A percentile compares a stretch with the other conserved stretches of the same genome.
Conservation (phyloP, 352 stramenopile genomes). For the Phytopythium chamaehyphon region DNA sequence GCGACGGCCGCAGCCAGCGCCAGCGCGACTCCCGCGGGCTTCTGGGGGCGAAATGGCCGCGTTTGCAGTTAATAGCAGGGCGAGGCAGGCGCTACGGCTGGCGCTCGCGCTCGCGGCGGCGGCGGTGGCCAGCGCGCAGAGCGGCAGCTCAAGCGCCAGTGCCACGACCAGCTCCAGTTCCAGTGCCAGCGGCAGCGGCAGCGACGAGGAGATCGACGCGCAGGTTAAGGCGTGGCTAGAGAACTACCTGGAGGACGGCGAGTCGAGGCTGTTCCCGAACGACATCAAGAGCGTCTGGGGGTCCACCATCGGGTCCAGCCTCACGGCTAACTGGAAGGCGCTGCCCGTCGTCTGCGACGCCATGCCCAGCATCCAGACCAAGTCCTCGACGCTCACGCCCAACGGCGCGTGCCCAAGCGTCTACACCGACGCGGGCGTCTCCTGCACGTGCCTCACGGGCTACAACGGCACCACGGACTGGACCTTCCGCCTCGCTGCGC, state of each 20-base stretch:
- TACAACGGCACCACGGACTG: constrained; percentile 35
- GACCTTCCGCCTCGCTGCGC: constrained; percentile 32
- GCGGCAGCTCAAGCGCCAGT: neutral
- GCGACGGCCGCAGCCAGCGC: too few relatives aligned
- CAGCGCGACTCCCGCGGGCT: too few relatives aligned
- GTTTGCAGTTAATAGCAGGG: neutral
- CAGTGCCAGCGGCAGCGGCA: constrained; percentile 5
- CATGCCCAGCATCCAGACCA: constrained; percentile 44
- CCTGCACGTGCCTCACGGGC: constrained; percentile 50
- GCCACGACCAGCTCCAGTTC: neutral
- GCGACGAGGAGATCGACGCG: constrained; percentile 25
- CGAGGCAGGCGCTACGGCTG: neutral
- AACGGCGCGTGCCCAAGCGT: constrained; percentile 44
- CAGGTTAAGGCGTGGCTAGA: constrained; percentile 42
- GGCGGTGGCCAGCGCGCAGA: constrained; percentile 1
- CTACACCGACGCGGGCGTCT: constrained; percentile 41
- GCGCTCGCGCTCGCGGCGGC: neutral
- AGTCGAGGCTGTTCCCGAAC: constrained; percentile 51
- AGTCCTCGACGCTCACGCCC: constrained; percentile 26
- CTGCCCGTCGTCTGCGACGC: constrained; percentile 44
- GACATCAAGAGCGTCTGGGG: constrained; percentile 55
- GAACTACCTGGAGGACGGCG: constrained; percentile 50
- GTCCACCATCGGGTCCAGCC: constrained; percentile 36
- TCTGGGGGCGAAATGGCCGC: too few relatives aligned
- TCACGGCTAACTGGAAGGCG: constrained; percentile 51